Evolutionary conservation across 345 rosid species (phyloP).

Genomic region (Eucalyptus sideroxylon): DNA sequence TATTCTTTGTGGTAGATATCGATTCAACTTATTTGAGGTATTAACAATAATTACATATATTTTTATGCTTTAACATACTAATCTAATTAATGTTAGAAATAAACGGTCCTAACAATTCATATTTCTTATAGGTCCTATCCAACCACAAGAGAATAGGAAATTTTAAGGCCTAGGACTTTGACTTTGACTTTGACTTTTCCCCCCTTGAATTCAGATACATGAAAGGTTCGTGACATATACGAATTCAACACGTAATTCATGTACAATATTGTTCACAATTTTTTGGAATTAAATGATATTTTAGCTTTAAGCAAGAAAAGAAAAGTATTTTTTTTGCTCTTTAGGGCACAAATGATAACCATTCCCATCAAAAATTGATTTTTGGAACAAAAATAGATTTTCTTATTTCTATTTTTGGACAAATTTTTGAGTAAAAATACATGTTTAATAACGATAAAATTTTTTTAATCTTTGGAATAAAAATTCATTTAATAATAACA

Average conservation of each 20-base stretch:
- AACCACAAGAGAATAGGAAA: background rate
- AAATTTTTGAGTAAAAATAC: too few relatives aligned
- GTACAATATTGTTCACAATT: background rate
- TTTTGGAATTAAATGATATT: background rate
- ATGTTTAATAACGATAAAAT: rapidly evolving
- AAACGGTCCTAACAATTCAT: too few relatives aligned
- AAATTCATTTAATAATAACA: too few relatives aligned
- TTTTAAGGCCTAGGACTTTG: background rate
- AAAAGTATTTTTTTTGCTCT: background rate
- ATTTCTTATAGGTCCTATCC: background rate
- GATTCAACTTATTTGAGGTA: background rate
- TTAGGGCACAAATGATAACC: too few relatives aligned
- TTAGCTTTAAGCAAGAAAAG: background rate
- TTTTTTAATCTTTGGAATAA: too few relatives aligned
- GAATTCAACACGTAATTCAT: background rate
- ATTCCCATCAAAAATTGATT: too few relatives aligned
- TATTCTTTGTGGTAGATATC: background rate
- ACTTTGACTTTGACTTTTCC: background rate
- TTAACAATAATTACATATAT: background rate
- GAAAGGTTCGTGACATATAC: background rate
- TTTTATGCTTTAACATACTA: background rate
- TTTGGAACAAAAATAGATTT: too few relatives aligned
- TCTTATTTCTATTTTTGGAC: too few relatives aligned
- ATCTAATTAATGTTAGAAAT: background rate
- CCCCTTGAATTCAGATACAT: background rate